Percentiles rank a stretch among this genome's conserved stretches.
Evolutionary conservation across 768 basidiomycete species (phyloP).

Genomic region (Gymnopilus dilepis): DNA sequence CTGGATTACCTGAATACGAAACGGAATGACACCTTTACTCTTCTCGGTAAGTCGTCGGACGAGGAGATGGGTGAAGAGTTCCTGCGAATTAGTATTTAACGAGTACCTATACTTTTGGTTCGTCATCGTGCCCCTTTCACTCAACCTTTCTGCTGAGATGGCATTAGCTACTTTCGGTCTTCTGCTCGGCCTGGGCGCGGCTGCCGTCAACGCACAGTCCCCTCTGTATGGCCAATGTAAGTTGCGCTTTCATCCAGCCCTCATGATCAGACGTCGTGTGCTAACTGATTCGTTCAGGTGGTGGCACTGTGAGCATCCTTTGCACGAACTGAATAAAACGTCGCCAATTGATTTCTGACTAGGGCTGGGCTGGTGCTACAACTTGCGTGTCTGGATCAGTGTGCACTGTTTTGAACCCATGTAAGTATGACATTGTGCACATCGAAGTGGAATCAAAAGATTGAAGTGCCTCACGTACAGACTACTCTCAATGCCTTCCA

Average conservation of each 20-base stretch:
- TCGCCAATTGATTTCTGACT: too few relatives aligned
- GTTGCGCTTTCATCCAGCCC: neutral
- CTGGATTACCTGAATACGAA: neutral
- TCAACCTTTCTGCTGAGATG: conserved; percentile 8
- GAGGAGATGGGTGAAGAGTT: conserved; percentile 2
- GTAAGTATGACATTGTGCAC: neutral
- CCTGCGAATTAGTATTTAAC: conserved; percentile 1
- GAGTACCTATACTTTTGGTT: neutral
- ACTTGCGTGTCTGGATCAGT: conserved; percentile 21
- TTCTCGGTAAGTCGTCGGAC: conserved; percentile 22
- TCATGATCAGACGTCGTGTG: neutral
- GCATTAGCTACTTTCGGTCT: conserved; percentile 17
- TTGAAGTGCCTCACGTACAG: neutral
- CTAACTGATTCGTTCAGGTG: conserved; percentile 1
- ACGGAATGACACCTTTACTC: neutral
- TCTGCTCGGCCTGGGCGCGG: conserved; percentile 18
- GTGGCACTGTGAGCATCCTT: conserved; percentile 14
- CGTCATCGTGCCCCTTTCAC: neutral
- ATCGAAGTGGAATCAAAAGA: too few relatives aligned
- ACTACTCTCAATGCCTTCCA: conserved; percentile 26
- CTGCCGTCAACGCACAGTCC: conserved; percentile 15
- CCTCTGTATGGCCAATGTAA: conserved; percentile 21
- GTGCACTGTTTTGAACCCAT: conserved; percentile 22
- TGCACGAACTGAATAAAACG: too few relatives aligned
- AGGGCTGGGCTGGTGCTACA: conserved; percentile 23